Evolutionary conservation across 768 basidiomycete species (phyloP).

Genomic region (Lepiota subincarnata): DNA sequence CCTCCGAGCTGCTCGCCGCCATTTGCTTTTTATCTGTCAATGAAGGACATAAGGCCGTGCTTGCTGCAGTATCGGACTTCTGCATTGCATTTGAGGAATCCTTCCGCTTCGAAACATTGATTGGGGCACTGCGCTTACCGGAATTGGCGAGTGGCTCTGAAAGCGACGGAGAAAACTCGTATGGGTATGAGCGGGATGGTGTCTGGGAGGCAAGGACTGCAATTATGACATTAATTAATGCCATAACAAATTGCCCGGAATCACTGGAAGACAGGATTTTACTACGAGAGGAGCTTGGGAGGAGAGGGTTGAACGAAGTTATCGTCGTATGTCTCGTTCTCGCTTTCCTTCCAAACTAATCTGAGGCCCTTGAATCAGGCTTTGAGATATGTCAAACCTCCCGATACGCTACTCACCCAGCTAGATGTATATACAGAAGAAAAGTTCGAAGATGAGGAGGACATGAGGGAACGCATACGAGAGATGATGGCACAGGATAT

Average conservation of each 20-base stretch:
- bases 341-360: not conserved
- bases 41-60: constrained; percentile 71
- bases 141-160: constrained; percentile 35
- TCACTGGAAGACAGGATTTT: constrained; percentile 73
- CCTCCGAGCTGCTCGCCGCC: constrained; percentile 78
- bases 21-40: constrained; percentile 69
- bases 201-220: constrained; percentile 80
- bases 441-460: constrained; percentile 86
- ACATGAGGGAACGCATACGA: constrained; percentile 64
- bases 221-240: constrained; percentile 75
- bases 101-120: constrained; percentile 77
- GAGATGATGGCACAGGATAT: constrained; percentile 24
- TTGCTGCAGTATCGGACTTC: constrained; percentile 79
- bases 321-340: constrained; percentile 62
- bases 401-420: constrained; percentile 70
- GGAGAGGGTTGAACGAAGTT: constrained; percentile 79
- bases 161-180: constrained; percentile 25
- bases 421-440: constrained; percentile 82
- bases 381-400: constrained; percentile 70
- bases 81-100: constrained; percentile 63
- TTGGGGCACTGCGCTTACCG: constrained; percentile 56
- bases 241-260: constrained; percentile 71
- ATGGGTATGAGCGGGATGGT: constrained; percentile 56
- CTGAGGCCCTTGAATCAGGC: constrained; percentile 39
- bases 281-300: constrained; percentile 77